These are phyloP conservation scores for Termitomyces sp. DNA, from an alignment of 768 basidiomycete species.

Conservation along the genomic window DNA sequence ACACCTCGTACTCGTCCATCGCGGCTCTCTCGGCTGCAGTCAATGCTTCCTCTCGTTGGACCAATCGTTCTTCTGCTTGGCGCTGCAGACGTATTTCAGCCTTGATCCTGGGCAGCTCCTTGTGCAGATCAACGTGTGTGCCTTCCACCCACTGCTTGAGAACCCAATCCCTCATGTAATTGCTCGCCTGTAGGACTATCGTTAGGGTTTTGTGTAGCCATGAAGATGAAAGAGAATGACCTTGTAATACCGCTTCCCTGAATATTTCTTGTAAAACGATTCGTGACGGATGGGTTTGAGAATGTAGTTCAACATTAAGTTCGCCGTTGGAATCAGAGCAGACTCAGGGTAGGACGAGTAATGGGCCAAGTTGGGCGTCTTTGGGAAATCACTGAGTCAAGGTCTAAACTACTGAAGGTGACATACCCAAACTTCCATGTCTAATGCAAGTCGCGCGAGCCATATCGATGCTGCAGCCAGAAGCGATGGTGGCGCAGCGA, in stretches of 20 bases:
- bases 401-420: neutral
- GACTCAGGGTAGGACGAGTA: slow-evolving; percentile 92
- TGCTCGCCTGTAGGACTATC: slow-evolving; percentile 52
- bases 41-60: slow-evolving; percentile 11
- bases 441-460: slow-evolving; percentile 81
- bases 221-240: slow-evolving; percentile 28
- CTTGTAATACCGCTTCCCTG: slow-evolving; percentile 85
- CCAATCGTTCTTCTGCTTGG: slow-evolving; percentile 23
- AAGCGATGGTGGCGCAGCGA: slow-evolving; percentile 77
- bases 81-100: slow-evolving; percentile 42
- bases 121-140: slow-evolving; percentile 48
- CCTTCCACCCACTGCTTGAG: slow-evolving; percentile 66
- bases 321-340: slow-evolving; percentile 80
- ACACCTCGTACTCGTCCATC: slow-evolving; percentile 11
- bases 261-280: slow-evolving; percentile 92
- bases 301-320: slow-evolving; percentile 90
- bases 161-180: slow-evolving; percentile 84
- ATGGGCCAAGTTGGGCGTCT: slow-evolving; percentile 85
- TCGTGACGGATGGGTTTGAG: slow-evolving; percentile 75
- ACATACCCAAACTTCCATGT: slow-evolving; percentile 84
- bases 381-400: neutral
- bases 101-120: slow-evolving; percentile 57
- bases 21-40: slow-evolving; percentile 3
- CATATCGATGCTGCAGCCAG: slow-evolving; percentile 88
- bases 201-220: neutral